Conservation (phyloP, 2,329 filamentous ascomycete species). For the Beauveria pseudobassiana region DNA sequence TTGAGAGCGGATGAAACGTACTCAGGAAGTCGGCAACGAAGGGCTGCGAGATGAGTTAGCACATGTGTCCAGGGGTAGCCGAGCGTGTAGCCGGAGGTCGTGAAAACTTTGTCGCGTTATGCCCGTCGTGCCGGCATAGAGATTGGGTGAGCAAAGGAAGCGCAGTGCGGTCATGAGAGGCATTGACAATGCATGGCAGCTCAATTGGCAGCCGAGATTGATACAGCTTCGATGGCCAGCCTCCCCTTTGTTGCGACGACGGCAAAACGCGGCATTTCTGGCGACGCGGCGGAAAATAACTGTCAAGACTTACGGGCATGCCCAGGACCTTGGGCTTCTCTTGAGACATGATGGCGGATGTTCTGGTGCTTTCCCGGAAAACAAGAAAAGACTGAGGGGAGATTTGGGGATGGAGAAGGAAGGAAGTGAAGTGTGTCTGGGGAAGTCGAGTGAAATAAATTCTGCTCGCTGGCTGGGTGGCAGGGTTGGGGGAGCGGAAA, state of each 20-base stretch:
- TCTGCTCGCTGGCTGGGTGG: slow-evolving; percentile 35
- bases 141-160: background rate
- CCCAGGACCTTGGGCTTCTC: slow-evolving; percentile 54
- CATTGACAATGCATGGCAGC: slow-evolving; percentile 12
- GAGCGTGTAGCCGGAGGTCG: background rate
- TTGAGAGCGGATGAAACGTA: slow-evolving; percentile 49
- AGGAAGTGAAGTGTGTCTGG: slow-evolving; percentile 30
- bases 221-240: background rate
- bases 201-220: slow-evolving; percentile 15
- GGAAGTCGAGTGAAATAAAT: slow-evolving; percentile 36
- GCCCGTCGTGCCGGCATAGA: background rate
- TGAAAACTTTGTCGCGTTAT: slow-evolving; percentile 11
- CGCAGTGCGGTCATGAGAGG: background rate
- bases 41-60: slow-evolving; percentile 52
- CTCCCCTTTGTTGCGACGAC: slow-evolving; percentile 15
- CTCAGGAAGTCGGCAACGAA: slow-evolving; percentile 99
- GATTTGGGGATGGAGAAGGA: slow-evolving; percentile 41
- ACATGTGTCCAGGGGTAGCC: slow-evolving; percentile 7
- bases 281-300: slow-evolving; percentile 10
- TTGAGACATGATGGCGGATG: slow-evolving; percentile 44
- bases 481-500: slow-evolving; percentile 36
- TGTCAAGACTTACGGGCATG: slow-evolving; percentile 53
- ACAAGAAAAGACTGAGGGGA: slow-evolving; percentile 54
- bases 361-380: slow-evolving; percentile 33
- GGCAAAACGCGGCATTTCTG: slow-evolving; percentile 22